These are phyloP conservation scores for Cryphonectria carpinicola DNA, from an alignment of 2,329 filamentous ascomycete species.

Conservation along the genomic window DNA sequence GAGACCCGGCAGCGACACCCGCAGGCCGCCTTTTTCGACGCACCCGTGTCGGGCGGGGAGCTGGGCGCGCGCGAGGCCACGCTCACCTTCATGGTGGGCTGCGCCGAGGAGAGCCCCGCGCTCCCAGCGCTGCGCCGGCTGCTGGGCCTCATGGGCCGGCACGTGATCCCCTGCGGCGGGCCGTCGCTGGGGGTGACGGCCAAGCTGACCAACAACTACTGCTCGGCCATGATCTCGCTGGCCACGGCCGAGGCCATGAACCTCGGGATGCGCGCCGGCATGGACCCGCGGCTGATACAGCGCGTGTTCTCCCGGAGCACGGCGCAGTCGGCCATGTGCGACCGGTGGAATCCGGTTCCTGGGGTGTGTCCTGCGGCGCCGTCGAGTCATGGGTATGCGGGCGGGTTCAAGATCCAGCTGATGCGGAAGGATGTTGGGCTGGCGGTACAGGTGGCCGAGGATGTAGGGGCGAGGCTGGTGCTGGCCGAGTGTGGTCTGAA, in stretches of 20 bases:
- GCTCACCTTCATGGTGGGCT: conserved; percentile 42
- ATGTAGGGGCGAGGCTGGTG: conserved; percentile 53
- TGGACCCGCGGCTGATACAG: conserved; percentile 44
- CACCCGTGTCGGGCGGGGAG: conserved; percentile 39
- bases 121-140: conserved; percentile 47
- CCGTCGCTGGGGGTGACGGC: conserved; percentile 59
- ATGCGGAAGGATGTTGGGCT: conserved; percentile 64
- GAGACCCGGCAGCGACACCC: conserved; percentile 22
- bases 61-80: conserved; percentile 37
- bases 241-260: conserved; percentile 62
- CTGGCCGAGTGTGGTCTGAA: conserved; percentile 54
- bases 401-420: conserved; percentile 62
- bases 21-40: conserved; percentile 36
- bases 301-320: conserved; percentile 42
- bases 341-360: conserved; percentile 40
- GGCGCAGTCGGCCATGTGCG: conserved; percentile 39
- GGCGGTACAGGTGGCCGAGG: conserved; percentile 57
- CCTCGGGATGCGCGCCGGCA: conserved; percentile 60
- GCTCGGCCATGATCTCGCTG: conserved; percentile 61
- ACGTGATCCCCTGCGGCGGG: conserved; percentile 59
- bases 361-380: conserved; percentile 39
- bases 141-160: conserved; percentile 55
- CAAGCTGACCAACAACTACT: conserved; percentile 66
- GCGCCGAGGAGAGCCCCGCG: conserved; percentile 39
- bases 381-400: conserved; percentile 40